Evolutionary conservation across 257 asterid genomes (phyloP), one percentile per base, ranked within the genome.

Genomic region (Plectranthus barbatus): DNA sequence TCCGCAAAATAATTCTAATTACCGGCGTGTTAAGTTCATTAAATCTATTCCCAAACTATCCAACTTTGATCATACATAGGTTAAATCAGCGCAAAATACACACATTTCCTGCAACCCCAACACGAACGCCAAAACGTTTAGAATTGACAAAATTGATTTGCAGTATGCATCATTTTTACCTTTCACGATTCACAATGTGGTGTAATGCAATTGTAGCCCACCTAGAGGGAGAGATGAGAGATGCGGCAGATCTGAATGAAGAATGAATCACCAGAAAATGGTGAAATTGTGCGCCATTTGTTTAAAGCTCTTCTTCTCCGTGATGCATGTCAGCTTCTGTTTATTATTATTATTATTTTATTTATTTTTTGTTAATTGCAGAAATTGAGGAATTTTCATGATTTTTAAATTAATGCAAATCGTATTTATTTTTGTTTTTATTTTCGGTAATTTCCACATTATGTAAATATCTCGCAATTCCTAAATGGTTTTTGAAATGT

Each of bases 181-280:
- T 74, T 69, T 9, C 26, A 41, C 56, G 51, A 44, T 69, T 9
- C 26, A 41, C 56, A 57, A 44, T 42, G 66, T 61, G 59, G 31
- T 39, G 37, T 23, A 56, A 20, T 24, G 57, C 73, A 52, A 57
- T 37, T 18, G 48, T 13, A 29, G 33, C 20, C 53, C 9, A 45
- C 26, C 34, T 19, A 64, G 49, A 48, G 61, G 26, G 66, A 57
- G 45, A 40, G 57, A 21, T 48, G 51, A 24, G n/a, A 13, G 15
- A 36, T 21, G 50, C 5, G 4, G 42, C 20, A 63, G 51, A 64
- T 56, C 44, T 41, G 54, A 56, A 14, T 19, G 44, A 58, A 47
- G 17, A 67, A 67, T 56, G 59, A 52, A 47, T 68, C 19, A 58
- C 9, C 34, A 45, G 13, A 20, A 56, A 63, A 20, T 51, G 56